Conservation (phyloP, 805 yeast genomes). For the Lachancea sp. region DNA sequence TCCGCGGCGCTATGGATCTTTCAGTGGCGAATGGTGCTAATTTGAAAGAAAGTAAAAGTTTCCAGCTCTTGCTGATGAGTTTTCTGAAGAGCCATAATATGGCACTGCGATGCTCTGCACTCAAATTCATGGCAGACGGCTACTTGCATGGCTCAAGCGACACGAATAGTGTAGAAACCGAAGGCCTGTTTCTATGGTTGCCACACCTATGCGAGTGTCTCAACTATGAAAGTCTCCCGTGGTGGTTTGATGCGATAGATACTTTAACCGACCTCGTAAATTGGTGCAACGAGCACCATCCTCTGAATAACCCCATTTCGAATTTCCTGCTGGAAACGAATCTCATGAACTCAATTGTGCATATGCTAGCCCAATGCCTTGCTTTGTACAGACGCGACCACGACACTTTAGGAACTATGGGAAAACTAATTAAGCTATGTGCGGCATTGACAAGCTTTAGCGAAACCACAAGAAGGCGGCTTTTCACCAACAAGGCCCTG, state of each 20-base stretch:
- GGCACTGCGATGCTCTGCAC: constrained; percentile 19
- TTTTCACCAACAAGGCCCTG: constrained; percentile 20
- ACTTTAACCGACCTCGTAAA: constrained; percentile 18
- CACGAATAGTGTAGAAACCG: constrained; percentile 14
- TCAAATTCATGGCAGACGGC: constrained; percentile 18
- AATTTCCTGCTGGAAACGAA: constrained; percentile 20
- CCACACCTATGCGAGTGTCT: constrained; percentile 25
- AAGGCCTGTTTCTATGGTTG: constrained; percentile 13
- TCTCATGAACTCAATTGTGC: constrained; percentile 20
- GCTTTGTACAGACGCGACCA: constrained; percentile 15
- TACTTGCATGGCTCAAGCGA: constrained; percentile 10
- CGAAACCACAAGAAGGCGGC: constrained; percentile 20
- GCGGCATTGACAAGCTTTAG: constrained; percentile 27
- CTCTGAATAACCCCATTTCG: constrained; percentile 24
- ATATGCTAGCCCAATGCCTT: constrained; percentile 20
- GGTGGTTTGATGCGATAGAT: constrained; percentile 32
- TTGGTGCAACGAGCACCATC: constrained; percentile 19
- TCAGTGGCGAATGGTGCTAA: not conserved
- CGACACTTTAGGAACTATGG: constrained; percentile 14
- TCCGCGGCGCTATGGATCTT: not conserved
- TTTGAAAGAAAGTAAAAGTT: constrained; percentile 15
- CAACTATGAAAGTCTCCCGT: constrained; percentile 22
- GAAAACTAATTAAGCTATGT: constrained; percentile 24
- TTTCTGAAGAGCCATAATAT: constrained; percentile 20
- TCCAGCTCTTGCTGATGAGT: constrained; percentile 19